Conservation (phyloP, 164 flowering plant genomes). For the Saururus chinensis region DNA sequence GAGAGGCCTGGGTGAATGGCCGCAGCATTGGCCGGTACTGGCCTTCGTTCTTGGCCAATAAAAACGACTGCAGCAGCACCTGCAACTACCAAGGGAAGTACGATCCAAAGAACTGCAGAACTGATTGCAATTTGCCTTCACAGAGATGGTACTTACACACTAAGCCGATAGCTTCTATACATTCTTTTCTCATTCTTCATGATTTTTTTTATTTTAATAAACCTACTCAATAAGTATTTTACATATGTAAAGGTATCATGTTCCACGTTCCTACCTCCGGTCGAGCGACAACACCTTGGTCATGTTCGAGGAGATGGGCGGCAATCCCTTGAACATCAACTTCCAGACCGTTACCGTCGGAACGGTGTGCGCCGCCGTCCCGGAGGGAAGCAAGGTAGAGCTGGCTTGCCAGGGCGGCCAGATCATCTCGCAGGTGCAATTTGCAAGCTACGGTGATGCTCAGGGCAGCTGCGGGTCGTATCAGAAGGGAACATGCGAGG, state of each 20-base stretch:
- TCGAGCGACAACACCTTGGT: slow-evolving; percentile 30
- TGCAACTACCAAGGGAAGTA: slow-evolving; percentile 71
- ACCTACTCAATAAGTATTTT: no score
- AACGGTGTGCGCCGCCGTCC: slow-evolving; percentile 25
- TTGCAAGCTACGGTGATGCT: slow-evolving; percentile 51
- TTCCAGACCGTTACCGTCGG: slow-evolving; percentile 36
- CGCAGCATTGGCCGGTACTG: slow-evolving; percentile 56
- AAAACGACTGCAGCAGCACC: slow-evolving; percentile 20
- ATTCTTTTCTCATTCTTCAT: background rate
- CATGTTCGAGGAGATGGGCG: slow-evolving; percentile 63
- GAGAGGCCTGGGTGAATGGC: slow-evolving; percentile 73
- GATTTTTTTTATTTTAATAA: no score
- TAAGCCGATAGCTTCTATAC: background rate
- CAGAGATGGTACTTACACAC: slow-evolving; percentile 43
- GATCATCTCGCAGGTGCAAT: slow-evolving; percentile 29
- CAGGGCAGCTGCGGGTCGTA: slow-evolving; percentile 45
- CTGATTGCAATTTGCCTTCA: slow-evolving; percentile 49
- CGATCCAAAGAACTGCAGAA: slow-evolving; percentile 21
- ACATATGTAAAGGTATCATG: slow-evolving; percentile 46
- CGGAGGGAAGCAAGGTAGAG: slow-evolving; percentile 26
- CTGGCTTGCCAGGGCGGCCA: slow-evolving; percentile 33
- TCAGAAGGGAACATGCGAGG: slow-evolving; percentile 27
- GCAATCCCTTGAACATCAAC: slow-evolving; percentile 33
- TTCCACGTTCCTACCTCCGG: slow-evolving; percentile 38
- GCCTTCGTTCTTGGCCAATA: slow-evolving; percentile 33